Base-by-base conservation (phyloP, 2,329 filamentous ascomycete species). In the Fusarium sp. region DNA sequence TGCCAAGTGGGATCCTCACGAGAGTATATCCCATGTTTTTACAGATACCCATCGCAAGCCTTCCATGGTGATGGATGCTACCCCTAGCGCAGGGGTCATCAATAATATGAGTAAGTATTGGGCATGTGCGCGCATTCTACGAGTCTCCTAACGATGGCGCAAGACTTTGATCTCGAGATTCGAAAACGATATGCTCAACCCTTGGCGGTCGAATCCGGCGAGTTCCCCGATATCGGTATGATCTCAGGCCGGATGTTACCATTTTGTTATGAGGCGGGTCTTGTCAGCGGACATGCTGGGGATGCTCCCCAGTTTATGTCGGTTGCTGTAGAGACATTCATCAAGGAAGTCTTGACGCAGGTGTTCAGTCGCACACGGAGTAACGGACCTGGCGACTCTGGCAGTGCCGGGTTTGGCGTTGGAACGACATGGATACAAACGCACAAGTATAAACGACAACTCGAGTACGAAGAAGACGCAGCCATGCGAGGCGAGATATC, bases 351-450 rank as follows among this genome's bases (percentile, higher is more conserved):
- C 16, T 79, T 91, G 59, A 85, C 88, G 2, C 83, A 86, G 6
- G 83, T 91, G 7, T 90, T 90, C 68, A 86, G 85, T 67, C 86
- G 88, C 56, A 90, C 89, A 1, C 83, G 87, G 65, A 87, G 86
- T 73, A 91, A 91, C 73, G 88, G 87, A 0, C 87, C 88, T 3
- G 88, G 88, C 29, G 86, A 89, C 65, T 86, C 85, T 16, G 87
- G 85, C 8, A 87, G 82, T 64, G 86, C 87, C 56, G 87, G 87
- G 3, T 89, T 89, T 60, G 90, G 90, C 3, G 84, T 88, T 33
- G 89, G 89, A 42, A 87, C 87, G 42, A 85, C 85, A 34, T 92
- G 91, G 83, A 87, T 97, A 63, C 90, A 93, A 77, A 97, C 93
- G 2, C 87, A 90, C 71, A 90, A 88, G 63, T 97, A 95, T 79